Evolutionary conservation across 306 rosid species (phyloP).

Genomic region (Prunus mume): DNA sequence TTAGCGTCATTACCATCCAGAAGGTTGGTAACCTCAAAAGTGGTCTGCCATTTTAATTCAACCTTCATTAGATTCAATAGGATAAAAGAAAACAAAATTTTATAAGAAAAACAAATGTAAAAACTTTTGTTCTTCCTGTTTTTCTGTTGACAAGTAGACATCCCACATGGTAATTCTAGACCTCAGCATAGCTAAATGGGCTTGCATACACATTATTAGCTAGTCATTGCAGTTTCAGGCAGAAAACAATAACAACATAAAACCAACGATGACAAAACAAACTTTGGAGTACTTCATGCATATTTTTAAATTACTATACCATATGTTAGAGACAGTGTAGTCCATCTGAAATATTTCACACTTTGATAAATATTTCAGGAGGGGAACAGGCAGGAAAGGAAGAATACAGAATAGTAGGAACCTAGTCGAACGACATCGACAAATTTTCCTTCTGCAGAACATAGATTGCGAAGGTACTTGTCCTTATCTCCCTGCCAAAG

Average conservation of each 20-base stretch:
- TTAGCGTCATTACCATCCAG: conserved; percentile 89
- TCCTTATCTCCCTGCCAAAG: no score
- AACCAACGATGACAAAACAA: not conserved
- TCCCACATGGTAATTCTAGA: not conserved
- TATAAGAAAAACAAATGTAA: not conserved
- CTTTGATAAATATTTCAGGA: not conserved
- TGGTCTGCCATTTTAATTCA: conserved; percentile 60
- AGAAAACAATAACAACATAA: not conserved
- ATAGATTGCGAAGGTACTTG: no score
- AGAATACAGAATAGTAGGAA: not conserved
- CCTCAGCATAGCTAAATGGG: not conserved
- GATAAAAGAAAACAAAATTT: conserved; percentile 7
- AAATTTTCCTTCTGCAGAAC: no score
- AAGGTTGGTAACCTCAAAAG: conserved; percentile 82
- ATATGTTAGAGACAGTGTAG: not conserved
- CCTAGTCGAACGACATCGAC: not conserved
- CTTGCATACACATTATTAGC: not conserved
- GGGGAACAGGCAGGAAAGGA: not conserved
- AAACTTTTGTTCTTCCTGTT: no score
- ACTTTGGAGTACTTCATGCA: conserved; percentile 2
- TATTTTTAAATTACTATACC: not conserved
- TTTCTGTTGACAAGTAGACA: not conserved
- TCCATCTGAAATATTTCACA: not conserved
- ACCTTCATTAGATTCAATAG: conserved; percentile 20
- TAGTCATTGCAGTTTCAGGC: not conserved